Evolutionary conservation across 1,284 basidiomycete species (phyloP), one percentile per base, ranked within the genome.

Genomic region (Boletus smithii): DNA sequence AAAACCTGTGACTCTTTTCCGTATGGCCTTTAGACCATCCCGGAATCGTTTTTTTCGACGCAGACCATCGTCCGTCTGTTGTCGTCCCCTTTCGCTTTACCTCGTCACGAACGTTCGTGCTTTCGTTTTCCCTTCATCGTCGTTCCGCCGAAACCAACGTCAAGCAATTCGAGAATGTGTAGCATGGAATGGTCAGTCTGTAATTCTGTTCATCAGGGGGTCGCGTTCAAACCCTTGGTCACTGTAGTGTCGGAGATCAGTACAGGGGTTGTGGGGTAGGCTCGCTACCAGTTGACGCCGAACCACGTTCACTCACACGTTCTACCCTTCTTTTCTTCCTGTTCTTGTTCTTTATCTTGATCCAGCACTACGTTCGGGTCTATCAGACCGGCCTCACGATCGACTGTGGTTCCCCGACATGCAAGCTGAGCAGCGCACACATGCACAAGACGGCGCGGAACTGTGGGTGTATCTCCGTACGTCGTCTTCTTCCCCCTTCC

Each of bases 231-330:
- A 29, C 33, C 16, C 17, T 32, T 33, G 34, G 30, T 38, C 45
- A 5, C 30, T 37, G 8, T 54, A 85, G 82, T 53, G 70, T 71
- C 49, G 83, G 81, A 44, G 82, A 84, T 65, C 77, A 75, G 49
- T 81, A 85, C 65, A 73, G 82, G 67, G 76, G 75, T 38, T 85
- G 82, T 57, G 73, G 74, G 59, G 82, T 85, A 70, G 48, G 49
- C 41, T 33, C 17, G 39, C 30, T 35, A 7, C 29, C 33, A 9
- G 14, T 48, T 2, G n/a, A 23, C 20, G 36, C 53, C 33, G 14
- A 37, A 38, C 33, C 43, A 35, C 38, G 34, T 27, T 32, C 26
- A 16, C 57, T 50, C 32, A 8, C 16, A 27, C 36, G 27, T n/a
- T 16, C 13, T 17, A 13, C 24, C 29, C 14, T 24, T 24, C 36